These are phyloP conservation scores for Arachis stenosperma DNA, from an alignment of 306 rosid species.

Conservation along the genomic window DNA sequence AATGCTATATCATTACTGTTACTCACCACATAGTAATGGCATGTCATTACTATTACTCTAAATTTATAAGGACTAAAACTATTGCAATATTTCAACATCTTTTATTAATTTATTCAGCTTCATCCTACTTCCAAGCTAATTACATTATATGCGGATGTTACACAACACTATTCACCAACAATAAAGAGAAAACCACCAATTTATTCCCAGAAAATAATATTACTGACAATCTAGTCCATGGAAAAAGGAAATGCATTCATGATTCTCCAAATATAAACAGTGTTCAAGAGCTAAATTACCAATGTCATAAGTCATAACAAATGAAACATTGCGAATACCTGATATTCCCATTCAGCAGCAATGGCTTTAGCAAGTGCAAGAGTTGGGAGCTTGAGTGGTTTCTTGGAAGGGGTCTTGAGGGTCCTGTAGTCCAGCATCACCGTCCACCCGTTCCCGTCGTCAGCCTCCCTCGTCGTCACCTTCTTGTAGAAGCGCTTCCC, in stretches of 20 bases:
- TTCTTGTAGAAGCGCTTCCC: constrained; percentile 83
- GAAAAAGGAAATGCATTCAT: too few relatives aligned
- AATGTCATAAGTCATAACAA: neutral
- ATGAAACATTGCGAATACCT: constrained; percentile 45
- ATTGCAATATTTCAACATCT: neutral
- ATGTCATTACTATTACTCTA: too few relatives aligned
- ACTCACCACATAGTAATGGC: too few relatives aligned
- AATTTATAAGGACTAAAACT: too few relatives aligned
- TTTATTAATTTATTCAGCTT: neutral
- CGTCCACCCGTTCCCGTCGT: constrained; percentile 82
- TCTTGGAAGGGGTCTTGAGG: constrained; percentile 81
- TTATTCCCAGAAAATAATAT: too few relatives aligned
- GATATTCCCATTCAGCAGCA: constrained; percentile 92
- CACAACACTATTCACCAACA: neutral
- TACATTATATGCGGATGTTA: neutral
- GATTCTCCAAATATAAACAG: too few relatives aligned
- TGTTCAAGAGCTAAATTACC: too few relatives aligned
- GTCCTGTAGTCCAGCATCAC: constrained; percentile 96
- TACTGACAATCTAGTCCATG: too few relatives aligned
- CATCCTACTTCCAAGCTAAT: neutral
- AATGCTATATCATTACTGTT: too few relatives aligned
- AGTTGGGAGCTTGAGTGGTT: constrained; percentile 83
- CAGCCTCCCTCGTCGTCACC: constrained; percentile 69
- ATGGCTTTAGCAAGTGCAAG: constrained; percentile 80
- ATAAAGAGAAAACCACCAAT: too few relatives aligned